Evolutionary conservation across 148 eudicot species (phyloP).

Genomic region (Euryodendron excelsum): DNA sequence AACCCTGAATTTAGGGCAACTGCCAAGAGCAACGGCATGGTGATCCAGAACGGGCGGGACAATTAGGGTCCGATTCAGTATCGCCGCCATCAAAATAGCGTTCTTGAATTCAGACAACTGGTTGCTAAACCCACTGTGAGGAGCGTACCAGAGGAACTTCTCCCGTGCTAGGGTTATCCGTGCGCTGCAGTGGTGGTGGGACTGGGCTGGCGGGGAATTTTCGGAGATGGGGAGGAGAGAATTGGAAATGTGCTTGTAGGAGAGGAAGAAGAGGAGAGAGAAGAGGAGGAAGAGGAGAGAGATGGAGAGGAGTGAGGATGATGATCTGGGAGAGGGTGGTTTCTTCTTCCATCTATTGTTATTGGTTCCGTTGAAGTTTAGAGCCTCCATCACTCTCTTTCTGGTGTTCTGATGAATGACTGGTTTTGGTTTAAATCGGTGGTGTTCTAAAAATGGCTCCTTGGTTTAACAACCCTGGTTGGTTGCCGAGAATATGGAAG

Average conservation of each 20-base stretch:
- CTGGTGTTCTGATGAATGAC: background rate
- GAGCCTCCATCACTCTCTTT: constrained; percentile 2
- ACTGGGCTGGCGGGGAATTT: constrained; percentile 7
- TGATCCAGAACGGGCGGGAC: constrained; percentile 93
- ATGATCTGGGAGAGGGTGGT: constrained; percentile 15
- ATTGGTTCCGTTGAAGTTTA: background rate
- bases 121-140: constrained; percentile 97
- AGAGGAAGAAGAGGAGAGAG: constrained; percentile 35
- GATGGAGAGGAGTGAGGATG: constrained; percentile 24
- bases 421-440: background rate
- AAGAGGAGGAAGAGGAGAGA: constrained; percentile 32
- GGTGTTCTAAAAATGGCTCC: background rate
- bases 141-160: constrained; percentile 76
- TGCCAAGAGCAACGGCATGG: constrained; percentile 88
- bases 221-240: constrained; percentile 20
- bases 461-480: background rate
- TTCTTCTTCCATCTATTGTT: constrained; percentile 37
- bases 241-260: constrained; percentile 24
- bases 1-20: constrained; percentile 95
- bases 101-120: constrained; percentile 84
- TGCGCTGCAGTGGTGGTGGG: constrained; percentile 33
- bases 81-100: constrained; percentile 59
- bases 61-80: constrained; percentile 73
- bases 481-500: background rate
- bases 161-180: constrained; percentile 17